A percentile compares a stretch with the other conserved stretches of the same genome.
phyloP scores from a whole-genome alignment of 2,329 filamentous ascomycete species.

The Cryphonectria parasitica region DNA sequence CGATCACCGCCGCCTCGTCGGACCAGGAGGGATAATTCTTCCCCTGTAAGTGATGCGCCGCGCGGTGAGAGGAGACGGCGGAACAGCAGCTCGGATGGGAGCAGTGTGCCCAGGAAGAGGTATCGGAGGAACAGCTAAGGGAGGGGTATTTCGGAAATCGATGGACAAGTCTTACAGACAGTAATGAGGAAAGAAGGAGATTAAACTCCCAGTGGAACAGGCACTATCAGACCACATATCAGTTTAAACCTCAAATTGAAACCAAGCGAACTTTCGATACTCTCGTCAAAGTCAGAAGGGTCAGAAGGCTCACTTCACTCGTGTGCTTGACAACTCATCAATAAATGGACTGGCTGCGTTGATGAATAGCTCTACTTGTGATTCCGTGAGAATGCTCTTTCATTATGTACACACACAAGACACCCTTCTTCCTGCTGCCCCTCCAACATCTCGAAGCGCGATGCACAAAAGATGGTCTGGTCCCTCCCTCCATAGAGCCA shows the following conservation, averaged over 20 bases:
- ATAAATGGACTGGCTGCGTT: not conserved
- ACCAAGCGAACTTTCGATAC: not conserved
- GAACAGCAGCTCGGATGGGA: constrained; percentile 28
- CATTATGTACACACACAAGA: not conserved
- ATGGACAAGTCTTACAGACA: not conserved
- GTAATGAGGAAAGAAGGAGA: not conserved
- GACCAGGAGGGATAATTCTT: constrained; percentile 20
- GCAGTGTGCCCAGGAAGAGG: constrained; percentile 27
- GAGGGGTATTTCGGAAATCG: not conserved
- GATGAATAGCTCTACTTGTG: not conserved
- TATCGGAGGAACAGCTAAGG: constrained; percentile 24
- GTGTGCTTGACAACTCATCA: not conserved
- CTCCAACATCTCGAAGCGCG: too few relatives aligned
- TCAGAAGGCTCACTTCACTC: too few relatives aligned
- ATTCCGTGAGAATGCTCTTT: not conserved
- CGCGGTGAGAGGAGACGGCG: constrained; percentile 26
- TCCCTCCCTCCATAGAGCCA: too few relatives aligned
- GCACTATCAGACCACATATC: not conserved
- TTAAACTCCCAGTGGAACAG: not conserved
- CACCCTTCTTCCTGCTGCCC: not conserved
- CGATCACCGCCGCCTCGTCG: constrained; percentile 23
- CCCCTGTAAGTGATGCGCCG: constrained; percentile 18
- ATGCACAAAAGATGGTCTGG: too few relatives aligned
- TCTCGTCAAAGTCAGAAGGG: too few relatives aligned
- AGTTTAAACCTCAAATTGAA: not conserved